Base-by-base conservation (phyloP, 352 stramenopile genomes). In the Aphanomyces stellatus region DNA sequence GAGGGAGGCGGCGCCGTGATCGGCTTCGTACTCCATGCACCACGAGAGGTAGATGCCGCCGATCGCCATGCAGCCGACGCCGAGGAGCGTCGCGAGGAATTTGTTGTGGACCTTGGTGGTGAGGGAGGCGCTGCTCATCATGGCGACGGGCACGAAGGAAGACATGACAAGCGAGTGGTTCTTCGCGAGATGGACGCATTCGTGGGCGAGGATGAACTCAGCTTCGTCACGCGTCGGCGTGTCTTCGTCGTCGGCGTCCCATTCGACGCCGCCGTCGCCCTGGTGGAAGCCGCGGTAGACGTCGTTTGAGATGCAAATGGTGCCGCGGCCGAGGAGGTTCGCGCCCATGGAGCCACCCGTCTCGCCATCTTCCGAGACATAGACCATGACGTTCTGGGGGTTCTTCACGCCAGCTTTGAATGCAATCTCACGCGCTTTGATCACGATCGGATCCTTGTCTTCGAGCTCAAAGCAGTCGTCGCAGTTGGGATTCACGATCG, bases 261-360 rank as follows among this genome's bases (percentile, higher is more conserved):
- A 40, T 19, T 41, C 41, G 22, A 19, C 37, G n/a, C 15, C 19
- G 41, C 80, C 78, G 0, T 59, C 33, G 0, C 77, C 79, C 2
- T 81, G 79, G 69, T 89, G 79, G 72, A 88, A 93, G 4, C 82
- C 85, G 17, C 90, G 78, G 69, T 93, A 93, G n/a, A 93, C 71
- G 42, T 90, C 79, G 34, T 85, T 72, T 5, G 85, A 82, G n/a
- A 93, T 69, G 31, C 91, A 76, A 33, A 93, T 76, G 59, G 78
- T 90, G 0, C 82, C 81, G 2, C 82, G 82, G 33, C 76, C 77
- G 13, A 71, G 69, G 13, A 69, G 60, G 53, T 93, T 91, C 3
- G 81, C 66, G 1, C 85, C 85, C 35, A 91, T 65, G 0, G 85
- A 88, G 2, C 81, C 82, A 7, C 85, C 82, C 2, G 77, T 70